phyloP scores from a whole-genome alignment of 441 rosid genomes.

The Syzygium malaccense region DNA sequence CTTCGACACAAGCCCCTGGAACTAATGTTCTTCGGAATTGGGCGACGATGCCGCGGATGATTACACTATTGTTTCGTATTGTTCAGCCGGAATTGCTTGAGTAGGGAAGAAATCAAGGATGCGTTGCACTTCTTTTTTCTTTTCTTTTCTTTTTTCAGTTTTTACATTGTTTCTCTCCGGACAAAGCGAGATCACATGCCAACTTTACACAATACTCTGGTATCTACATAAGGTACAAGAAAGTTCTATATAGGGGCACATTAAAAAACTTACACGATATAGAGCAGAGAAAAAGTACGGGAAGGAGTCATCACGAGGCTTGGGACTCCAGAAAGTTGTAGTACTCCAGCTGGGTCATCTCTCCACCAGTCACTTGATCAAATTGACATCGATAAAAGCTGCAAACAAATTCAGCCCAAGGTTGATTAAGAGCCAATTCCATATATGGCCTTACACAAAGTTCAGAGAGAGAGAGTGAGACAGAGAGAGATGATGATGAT shows the following conservation, averaged over 20 bases:
- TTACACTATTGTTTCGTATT: background rate
- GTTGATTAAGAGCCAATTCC: background rate
- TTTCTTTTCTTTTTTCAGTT: background rate
- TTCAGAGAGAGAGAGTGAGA: background rate
- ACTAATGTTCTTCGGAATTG: background rate
- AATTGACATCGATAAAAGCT: conserved; percentile 87
- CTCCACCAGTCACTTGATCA: conserved; percentile 85
- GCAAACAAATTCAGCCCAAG: conserved; percentile 15
- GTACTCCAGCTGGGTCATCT: conserved; percentile 80
- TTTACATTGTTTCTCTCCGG: background rate
- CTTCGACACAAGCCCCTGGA: background rate
- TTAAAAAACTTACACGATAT: background rate
- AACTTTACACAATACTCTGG: background rate
- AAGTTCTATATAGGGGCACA: background rate
- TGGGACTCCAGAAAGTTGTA: conserved; percentile 82
- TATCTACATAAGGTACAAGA: background rate
- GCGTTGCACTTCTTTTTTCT: background rate
- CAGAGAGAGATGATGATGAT: background rate
- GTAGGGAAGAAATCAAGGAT: background rate
- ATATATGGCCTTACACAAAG: background rate
- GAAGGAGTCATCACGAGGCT: conserved; percentile 31
- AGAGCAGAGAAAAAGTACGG: background rate
- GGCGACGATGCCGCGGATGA: background rate
- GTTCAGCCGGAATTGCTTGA: background rate
- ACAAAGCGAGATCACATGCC: background rate